These are phyloP conservation scores for Mycena pura DNA, from an alignment of 768 basidiomycete species.

Conservation along the genomic window DNA sequence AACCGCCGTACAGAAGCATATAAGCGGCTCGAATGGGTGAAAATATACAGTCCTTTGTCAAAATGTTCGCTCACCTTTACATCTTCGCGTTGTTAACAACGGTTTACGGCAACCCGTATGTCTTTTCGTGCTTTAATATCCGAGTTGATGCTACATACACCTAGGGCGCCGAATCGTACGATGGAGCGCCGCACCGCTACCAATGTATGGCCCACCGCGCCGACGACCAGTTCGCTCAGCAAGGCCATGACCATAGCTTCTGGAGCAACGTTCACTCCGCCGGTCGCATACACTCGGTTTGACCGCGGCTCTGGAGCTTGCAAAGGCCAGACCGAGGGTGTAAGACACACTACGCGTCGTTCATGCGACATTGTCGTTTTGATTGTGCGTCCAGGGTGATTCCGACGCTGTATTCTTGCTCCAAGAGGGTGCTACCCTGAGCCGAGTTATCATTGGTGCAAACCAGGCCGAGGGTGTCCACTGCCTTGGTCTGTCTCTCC, in stretches of 20 bases:
- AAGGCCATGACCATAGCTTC: conserved; percentile 40
- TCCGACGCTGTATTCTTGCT: conserved; percentile 49
- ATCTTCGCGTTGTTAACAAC: not conserved
- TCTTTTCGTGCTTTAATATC: not conserved
- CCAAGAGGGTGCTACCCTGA: conserved; percentile 47
- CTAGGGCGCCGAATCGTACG: not conserved
- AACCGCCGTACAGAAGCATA: not conserved
- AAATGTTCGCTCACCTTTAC: conserved; percentile 1
- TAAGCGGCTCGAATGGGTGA: not conserved
- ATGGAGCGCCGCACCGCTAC: conserved; percentile 42
- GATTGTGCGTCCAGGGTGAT: conserved; percentile 35
- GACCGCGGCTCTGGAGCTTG: conserved; percentile 50
- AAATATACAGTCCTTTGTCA: not conserved
- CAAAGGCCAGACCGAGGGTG: conserved; percentile 42
- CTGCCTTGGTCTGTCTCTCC: conserved; percentile 40
- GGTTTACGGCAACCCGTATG: conserved; percentile 1
- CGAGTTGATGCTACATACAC: not conserved
- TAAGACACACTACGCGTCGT: not conserved
- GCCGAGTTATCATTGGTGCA: conserved; percentile 46
- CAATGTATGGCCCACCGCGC: conserved; percentile 42
- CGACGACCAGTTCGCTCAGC: conserved; percentile 44
- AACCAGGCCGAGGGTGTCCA: conserved; percentile 51
- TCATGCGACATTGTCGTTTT: conserved; percentile 1
- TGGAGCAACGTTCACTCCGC: conserved; percentile 43
- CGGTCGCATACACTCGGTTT: conserved; percentile 43